phyloP scores from a whole-genome alignment of 2,329 filamentous ascomycete species.

The Alternaria arbusti region DNA sequence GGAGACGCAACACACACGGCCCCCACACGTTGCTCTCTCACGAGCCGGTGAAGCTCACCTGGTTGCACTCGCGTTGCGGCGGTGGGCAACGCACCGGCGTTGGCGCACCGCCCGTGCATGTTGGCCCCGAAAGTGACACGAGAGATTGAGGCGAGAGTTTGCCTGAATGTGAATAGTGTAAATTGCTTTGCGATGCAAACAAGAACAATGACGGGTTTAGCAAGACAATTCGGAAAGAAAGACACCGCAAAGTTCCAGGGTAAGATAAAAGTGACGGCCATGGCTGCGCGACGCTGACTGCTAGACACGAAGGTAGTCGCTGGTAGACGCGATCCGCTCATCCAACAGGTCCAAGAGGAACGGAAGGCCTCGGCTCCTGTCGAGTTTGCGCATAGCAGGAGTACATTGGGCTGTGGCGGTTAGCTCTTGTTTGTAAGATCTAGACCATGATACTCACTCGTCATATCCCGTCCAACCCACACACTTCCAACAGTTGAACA shows the following conservation, averaged over 20 bases:
- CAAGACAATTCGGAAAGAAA: not conserved
- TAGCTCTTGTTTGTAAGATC: slow-evolving; percentile 4
- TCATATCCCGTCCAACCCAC: slow-evolving; percentile 45
- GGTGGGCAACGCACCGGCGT: not conserved
- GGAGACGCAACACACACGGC: not conserved
- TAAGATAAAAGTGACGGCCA: not conserved
- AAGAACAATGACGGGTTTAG: not conserved
- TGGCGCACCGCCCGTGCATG: not conserved
- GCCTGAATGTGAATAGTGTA: not conserved
- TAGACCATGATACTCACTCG: slow-evolving; percentile 30
- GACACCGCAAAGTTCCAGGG: not conserved
- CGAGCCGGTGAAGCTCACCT: not conserved
- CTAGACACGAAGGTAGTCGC: not conserved
- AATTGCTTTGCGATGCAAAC: not conserved
- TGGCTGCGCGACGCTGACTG: not conserved
- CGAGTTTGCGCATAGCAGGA: slow-evolving; percentile 37
- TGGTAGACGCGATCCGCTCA: not conserved
- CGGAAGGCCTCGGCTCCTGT: slow-evolving; percentile 25
- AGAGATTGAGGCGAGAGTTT: not conserved
- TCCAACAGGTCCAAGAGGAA: slow-evolving; percentile 27
- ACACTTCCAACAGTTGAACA: slow-evolving; percentile 49
- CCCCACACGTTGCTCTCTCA: not conserved
- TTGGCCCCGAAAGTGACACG: not conserved
- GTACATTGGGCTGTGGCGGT: slow-evolving; percentile 33
- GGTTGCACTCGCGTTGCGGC: not conserved